phyloP scores from a whole-genome alignment of 176 grass and related monocot genomes.

The Zizania latifolia region DNA sequence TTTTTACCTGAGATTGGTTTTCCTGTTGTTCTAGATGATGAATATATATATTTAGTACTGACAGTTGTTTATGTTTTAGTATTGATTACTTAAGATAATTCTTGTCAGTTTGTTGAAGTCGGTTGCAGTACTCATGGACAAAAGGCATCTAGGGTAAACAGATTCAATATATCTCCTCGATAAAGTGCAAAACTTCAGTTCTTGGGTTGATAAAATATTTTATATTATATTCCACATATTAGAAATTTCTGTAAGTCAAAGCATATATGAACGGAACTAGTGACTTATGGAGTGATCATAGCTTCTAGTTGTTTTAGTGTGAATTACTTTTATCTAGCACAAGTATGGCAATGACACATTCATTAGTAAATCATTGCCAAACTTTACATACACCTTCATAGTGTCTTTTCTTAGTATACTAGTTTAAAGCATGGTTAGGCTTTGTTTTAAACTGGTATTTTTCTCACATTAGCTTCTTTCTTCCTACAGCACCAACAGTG shows the following conservation, averaged over 20 bases:
- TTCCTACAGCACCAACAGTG: slow-evolving; percentile 69
- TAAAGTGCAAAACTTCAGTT: neutral
- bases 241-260: slow-evolving; percentile 15
- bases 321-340: slow-evolving; percentile 7
- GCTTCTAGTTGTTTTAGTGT: neutral
- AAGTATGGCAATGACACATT: neutral
- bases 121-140: neutral
- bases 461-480: slow-evolving; percentile 28
- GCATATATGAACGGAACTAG: no score
- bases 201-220: slow-evolving; percentile 10
- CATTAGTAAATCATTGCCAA: neutral
- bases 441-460: slow-evolving; percentile 2
- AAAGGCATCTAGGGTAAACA: neutral
- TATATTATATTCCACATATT: neutral
- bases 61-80: neutral
- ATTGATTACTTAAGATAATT: neutral
- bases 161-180: neutral
- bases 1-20: neutral
- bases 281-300: no score
- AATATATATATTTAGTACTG: neutral
- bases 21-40: neutral
- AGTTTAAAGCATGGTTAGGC: neutral
- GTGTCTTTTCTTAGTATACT: slow-evolving; percentile 3
- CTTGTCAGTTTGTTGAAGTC: neutral
- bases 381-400: neutral